Conservation (phyloP, 192 early-diverging fungal species). For the Fimicolochytrium jonesii region DNA sequence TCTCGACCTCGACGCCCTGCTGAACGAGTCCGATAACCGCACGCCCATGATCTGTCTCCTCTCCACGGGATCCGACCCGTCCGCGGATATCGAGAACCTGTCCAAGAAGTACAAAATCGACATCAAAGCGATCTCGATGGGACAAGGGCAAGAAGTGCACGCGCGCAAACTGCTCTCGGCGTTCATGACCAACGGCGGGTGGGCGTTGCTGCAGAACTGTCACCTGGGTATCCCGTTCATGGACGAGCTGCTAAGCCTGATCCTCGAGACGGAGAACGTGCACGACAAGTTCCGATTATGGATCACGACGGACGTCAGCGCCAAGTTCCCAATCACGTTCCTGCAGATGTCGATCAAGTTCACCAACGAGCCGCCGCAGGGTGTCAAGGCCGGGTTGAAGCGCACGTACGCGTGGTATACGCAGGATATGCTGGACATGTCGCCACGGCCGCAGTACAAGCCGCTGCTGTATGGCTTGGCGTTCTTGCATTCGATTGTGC, state of each 20-base stretch:
- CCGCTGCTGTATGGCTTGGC: slow-evolving; percentile 59
- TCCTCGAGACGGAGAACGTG: slow-evolving; percentile 52
- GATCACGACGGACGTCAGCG: slow-evolving; percentile 59
- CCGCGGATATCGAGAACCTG: slow-evolving; percentile 62
- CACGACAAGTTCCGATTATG: slow-evolving; percentile 66
- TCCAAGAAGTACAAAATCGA: slow-evolving; percentile 61
- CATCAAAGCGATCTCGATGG: slow-evolving; percentile 69
- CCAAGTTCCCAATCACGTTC: slow-evolving; percentile 63
- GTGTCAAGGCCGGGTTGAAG: slow-evolving; percentile 62
- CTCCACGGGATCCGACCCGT: slow-evolving; percentile 60
- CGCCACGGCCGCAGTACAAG: slow-evolving; percentile 59
- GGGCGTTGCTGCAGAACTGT: slow-evolving; percentile 64
- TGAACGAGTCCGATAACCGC: slow-evolving; percentile 54
- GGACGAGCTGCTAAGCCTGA: slow-evolving; percentile 55
- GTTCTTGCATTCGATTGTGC: slow-evolving; percentile 64
- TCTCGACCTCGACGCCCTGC: slow-evolving; percentile 57
- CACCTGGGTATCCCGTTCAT: slow-evolving; percentile 64
- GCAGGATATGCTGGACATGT: slow-evolving; percentile 70
- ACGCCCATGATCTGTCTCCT: slow-evolving; percentile 68
- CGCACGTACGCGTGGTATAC: slow-evolving; percentile 63
- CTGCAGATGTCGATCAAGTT: slow-evolving; percentile 65
- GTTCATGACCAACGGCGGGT: slow-evolving; percentile 62
- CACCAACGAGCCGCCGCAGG: slow-evolving; percentile 66
- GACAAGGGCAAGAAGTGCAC: slow-evolving; percentile 65
- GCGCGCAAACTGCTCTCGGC: slow-evolving; percentile 55